Evolutionary conservation across 352 stramenopile genomes (phyloP), one percentile per base, ranked within the genome.

Genomic region (Chrysophaeum taylorii): DNA sequence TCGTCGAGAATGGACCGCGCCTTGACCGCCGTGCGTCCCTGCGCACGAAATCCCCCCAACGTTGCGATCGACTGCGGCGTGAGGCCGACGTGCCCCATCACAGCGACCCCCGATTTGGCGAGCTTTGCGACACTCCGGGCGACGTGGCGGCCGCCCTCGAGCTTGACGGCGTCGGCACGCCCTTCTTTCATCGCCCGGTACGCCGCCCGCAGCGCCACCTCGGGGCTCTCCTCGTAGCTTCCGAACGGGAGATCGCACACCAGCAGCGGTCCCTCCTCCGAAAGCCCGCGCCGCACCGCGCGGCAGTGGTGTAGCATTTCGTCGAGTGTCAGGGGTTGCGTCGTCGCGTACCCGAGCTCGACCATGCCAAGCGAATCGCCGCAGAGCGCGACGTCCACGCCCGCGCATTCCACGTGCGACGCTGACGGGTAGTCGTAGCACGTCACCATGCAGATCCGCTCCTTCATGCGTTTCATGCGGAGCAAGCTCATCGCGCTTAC

Each of bases 391-490:
- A 98, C 88, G 76, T 99, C 94, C 69, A 99, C 97, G 41, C 92
- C 94, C 0, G 94, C 94, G 50, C 94, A 83, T 75, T 97, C 93
- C n/a, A 98, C 93, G 77, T 98, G 94, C 43, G 97, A 84, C 0
- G 94, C 92, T 0, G 84, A 89, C 38, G 89, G 94, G 79, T 97
- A 99, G 79, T 98, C 91, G 77, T 99, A 98, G 4, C 94, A 94
- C 36, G 95, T 99, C 29, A 98, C 89, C 93, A 98, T 98, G n/a
- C 89, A 96, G 70, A 99, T 98, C 53, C 94, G 95, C 54, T 97
- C 91, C 36, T 89, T 87, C 75, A 94, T 94, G 76, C 88, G 82
- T 80, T 96, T 95, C 70, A 90, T 90, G 37, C 80, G 76, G 27
- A 73, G 74, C n/a, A 92, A 72, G 2, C 83, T 87, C 21, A 89